A percentile compares a stretch with the other conserved stretches of the same genome.
These are phyloP conservation scores for Aureobasidium sp. DNA, from an alignment of 2,329 filamentous ascomycete species.

Conservation along the genomic window DNA sequence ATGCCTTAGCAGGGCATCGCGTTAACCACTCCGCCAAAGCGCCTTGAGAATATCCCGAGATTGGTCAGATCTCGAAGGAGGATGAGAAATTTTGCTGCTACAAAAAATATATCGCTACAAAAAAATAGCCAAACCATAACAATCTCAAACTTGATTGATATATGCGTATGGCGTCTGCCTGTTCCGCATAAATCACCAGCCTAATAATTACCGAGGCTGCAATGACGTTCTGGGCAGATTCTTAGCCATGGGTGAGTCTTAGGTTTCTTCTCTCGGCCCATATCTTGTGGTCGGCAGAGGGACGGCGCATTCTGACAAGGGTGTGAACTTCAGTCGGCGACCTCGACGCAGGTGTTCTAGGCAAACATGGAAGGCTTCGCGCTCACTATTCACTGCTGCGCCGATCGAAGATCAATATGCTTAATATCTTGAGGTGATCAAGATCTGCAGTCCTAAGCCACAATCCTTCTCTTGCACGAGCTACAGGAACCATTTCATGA, in stretches of 20 bases:
- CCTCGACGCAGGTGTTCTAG: background rate
- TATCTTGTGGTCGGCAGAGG: background rate
- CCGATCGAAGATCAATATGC: background rate
- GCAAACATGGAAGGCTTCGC: background rate
- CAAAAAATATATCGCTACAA: too few species aligned
- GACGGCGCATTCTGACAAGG: background rate
- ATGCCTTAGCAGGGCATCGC: slow-evolving; percentile 11
- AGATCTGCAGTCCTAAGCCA: background rate
- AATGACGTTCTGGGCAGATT: too few species aligned
- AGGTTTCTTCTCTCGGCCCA: background rate
- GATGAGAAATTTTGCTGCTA: background rate
- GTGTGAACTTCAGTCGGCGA: background rate
- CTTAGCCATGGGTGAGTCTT: too few species aligned
- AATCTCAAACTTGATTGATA: too few species aligned
- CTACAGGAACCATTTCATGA: too few species aligned
- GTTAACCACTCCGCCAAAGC: slow-evolving; percentile 12
- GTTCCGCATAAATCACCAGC: too few species aligned
- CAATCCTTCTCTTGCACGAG: background rate
- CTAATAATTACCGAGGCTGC: too few species aligned
- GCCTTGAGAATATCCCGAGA: background rate
- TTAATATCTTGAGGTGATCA: background rate
- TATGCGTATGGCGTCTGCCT: too few species aligned
- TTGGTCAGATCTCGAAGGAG: background rate
- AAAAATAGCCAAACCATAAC: too few species aligned
- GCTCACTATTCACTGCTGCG: background rate